These are phyloP conservation scores for Elasticomyces elasticus DNA, from an alignment of 495 filamentous ascomycete genomes.

Conservation along the genomic window DNA sequence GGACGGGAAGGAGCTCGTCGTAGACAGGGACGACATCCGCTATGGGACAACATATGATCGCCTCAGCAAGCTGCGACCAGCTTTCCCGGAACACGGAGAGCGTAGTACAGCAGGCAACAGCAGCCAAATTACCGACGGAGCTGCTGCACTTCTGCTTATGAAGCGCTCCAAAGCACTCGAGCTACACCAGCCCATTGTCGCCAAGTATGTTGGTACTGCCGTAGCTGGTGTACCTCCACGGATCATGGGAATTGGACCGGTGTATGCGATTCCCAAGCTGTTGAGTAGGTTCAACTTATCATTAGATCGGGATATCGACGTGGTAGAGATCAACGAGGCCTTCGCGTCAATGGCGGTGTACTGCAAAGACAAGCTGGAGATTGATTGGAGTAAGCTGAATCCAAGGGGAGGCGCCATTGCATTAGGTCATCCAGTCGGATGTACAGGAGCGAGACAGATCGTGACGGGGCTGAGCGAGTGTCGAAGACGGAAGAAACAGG, in stretches of 20 bases:
- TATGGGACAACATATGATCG: conserved; percentile 82
- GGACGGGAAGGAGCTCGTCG: conserved; percentile 63
- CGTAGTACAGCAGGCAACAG: conserved; percentile 86
- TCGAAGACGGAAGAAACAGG: conserved; percentile 41
- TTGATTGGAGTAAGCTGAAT: conserved; percentile 83
- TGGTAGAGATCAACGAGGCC: conserved; percentile 93
- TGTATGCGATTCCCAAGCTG: conserved; percentile 89
- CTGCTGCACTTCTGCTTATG: conserved; percentile 90
- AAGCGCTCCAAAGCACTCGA: conserved; percentile 79
- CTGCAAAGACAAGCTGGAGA: conserved; percentile 63
- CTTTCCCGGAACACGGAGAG: conserved; percentile 83
- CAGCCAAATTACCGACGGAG: conserved; percentile 91
- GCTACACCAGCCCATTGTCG: conserved; percentile 83
- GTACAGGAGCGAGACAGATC: conserved; percentile 78
- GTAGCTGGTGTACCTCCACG: conserved; percentile 81
- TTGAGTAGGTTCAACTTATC: conserved; percentile 66
- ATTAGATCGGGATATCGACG: conserved; percentile 64
- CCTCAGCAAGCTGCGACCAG: conserved; percentile 75
- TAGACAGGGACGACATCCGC: conserved; percentile 77
- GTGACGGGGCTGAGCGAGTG: conserved; percentile 64
- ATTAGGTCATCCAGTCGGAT: conserved; percentile 85
- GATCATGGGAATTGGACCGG: conserved; percentile 95
- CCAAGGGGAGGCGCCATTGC: conserved; percentile 85
- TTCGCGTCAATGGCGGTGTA: conserved; percentile 97
- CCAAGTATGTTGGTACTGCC: conserved; percentile 87